Percentiles rank a stretch among this genome's conserved stretches.
These are phyloP conservation scores for Penicillium parvum DNA, from an alignment of 495 filamentous ascomycete genomes.

Conservation along the genomic window DNA sequence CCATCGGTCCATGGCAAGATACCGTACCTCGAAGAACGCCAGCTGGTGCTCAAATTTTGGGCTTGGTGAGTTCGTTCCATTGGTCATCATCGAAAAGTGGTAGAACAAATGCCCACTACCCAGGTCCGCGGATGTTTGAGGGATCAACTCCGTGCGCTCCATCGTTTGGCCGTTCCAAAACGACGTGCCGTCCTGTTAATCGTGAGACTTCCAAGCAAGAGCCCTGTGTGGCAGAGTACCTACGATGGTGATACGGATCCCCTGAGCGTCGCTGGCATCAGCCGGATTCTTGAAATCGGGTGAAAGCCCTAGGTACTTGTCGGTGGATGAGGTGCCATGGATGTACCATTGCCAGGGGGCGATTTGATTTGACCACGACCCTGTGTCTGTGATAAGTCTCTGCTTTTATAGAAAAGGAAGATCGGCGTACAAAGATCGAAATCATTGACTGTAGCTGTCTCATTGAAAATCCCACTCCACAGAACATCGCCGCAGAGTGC, in stretches of 20 bases:
- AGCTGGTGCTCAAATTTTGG: slow-evolving; percentile 67
- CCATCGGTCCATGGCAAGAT: no score
- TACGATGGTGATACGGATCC: slow-evolving; percentile 66
- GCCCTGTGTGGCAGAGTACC: background rate
- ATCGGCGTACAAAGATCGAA: slow-evolving; percentile 19
- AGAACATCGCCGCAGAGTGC: slow-evolving; percentile 7
- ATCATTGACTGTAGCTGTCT: background rate
- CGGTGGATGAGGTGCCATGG: slow-evolving; percentile 52
- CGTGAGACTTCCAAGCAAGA: slow-evolving; percentile 1
- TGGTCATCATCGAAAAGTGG: slow-evolving; percentile 64
- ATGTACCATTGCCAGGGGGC: slow-evolving; percentile 73
- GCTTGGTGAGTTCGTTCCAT: slow-evolving; percentile 54
- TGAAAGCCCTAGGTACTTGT: slow-evolving; percentile 55
- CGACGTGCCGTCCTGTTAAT: slow-evolving; percentile 44
- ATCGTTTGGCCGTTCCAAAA: slow-evolving; percentile 61
- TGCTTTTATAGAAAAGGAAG: background rate
- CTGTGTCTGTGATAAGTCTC: slow-evolving; percentile 26
- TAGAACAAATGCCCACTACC: slow-evolving; percentile 60
- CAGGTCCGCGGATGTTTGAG: slow-evolving; percentile 60
- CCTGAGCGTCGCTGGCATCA: slow-evolving; percentile 56
- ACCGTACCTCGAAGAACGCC: slow-evolving; percentile 55
- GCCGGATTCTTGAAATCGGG: slow-evolving; percentile 62
- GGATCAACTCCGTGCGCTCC: slow-evolving; percentile 62
- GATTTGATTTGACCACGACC: slow-evolving; percentile 63
- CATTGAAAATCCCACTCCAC: slow-evolving; percentile 12